phyloP scores from a whole-genome alignment of 2,329 filamentous ascomycete species.

The Hypoxylon sp. region DNA sequence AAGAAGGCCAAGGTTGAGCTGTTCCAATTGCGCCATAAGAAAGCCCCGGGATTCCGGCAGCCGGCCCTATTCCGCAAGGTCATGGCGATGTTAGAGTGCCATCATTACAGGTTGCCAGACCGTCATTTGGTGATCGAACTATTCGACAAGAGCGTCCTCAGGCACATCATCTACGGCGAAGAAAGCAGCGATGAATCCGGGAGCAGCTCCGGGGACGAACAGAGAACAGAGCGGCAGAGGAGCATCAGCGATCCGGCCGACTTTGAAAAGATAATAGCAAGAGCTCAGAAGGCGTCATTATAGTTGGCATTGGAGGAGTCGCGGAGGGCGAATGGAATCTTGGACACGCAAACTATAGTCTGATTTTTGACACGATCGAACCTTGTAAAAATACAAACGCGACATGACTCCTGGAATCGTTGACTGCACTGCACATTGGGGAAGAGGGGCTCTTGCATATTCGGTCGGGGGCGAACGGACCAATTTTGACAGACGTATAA shows the following conservation, averaged over 20 bases:
- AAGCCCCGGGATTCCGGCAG: constrained; percentile 80
- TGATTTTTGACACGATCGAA: constrained; percentile 4
- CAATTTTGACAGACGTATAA: neutral
- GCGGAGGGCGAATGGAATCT: neutral
- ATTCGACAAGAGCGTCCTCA: constrained; percentile 90
- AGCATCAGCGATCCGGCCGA: constrained; percentile 60
- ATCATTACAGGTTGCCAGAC: constrained; percentile 88
- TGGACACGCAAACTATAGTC: constrained; percentile 19
- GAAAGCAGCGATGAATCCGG: constrained; percentile 57
- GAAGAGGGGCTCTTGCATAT: constrained; percentile 28
- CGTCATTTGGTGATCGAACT: constrained; percentile 92
- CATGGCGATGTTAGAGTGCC: constrained; percentile 85
- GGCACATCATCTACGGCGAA: constrained; percentile 85
- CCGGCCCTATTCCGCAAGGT: constrained; percentile 86
- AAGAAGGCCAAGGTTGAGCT: constrained; percentile 89
- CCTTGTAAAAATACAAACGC: constrained; percentile 32
- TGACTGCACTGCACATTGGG: constrained; percentile 16
- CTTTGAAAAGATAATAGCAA: constrained; percentile 41
- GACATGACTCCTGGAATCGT: constrained; percentile 26
- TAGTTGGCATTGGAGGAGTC: constrained; percentile 26
- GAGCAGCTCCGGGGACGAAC: constrained; percentile 64
- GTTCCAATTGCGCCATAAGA: constrained; percentile 79
- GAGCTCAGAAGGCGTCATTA: constrained; percentile 42
- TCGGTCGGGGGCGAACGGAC: constrained; percentile 5
- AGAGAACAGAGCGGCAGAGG: constrained; percentile 69